phyloP scores from a whole-genome alignment of 768 basidiomycete genomes.

The Boletus barrowsii region DNA sequence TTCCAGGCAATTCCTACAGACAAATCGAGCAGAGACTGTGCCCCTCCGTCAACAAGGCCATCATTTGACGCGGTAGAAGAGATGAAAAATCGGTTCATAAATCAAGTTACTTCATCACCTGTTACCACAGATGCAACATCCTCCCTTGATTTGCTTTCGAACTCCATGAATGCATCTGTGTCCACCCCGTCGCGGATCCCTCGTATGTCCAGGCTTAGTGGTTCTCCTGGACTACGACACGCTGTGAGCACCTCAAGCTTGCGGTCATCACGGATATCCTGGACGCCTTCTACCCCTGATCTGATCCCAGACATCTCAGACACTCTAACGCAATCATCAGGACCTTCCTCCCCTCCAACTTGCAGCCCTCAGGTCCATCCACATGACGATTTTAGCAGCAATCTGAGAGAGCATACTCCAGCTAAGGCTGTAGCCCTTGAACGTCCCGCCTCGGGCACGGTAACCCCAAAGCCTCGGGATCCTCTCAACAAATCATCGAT shows the following conservation, averaged over 20 bases:
- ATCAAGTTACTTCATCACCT: slow-evolving; percentile 29
- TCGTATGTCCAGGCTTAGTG: slow-evolving; percentile 20
- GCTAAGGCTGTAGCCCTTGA: slow-evolving; percentile 6
- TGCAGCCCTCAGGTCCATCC: slow-evolving; percentile 31
- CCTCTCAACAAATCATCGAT: slow-evolving; percentile 25
- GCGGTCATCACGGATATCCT: slow-evolving; percentile 27
- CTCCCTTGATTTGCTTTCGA: slow-evolving; percentile 14
- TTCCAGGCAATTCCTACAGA: slow-evolving; percentile 9
- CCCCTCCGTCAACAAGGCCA: slow-evolving; percentile 21
- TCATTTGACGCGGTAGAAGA: slow-evolving; percentile 55
- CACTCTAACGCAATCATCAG: slow-evolving; percentile 51
- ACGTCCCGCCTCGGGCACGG: slow-evolving; percentile 20
- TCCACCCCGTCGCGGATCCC: slow-evolving; percentile 30
- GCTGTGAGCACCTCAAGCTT: slow-evolving; percentile 28
- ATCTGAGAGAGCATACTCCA: slow-evolving; percentile 5
- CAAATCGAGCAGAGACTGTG: slow-evolving; percentile 12
- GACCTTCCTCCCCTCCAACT: slow-evolving; percentile 49
- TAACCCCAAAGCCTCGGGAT: slow-evolving; percentile 29
- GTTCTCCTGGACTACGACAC: slow-evolving; percentile 28
- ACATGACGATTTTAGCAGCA: slow-evolving; percentile 10
- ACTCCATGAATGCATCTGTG: slow-evolving; percentile 9
- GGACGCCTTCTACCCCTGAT: slow-evolving; percentile 54
- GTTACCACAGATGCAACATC: slow-evolving; percentile 14
- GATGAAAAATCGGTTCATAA: slow-evolving; percentile 58
- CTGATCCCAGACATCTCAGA: slow-evolving; percentile 62